Conservation (phyloP, 306 rosid genomes). For the Rosa persica region DNA sequence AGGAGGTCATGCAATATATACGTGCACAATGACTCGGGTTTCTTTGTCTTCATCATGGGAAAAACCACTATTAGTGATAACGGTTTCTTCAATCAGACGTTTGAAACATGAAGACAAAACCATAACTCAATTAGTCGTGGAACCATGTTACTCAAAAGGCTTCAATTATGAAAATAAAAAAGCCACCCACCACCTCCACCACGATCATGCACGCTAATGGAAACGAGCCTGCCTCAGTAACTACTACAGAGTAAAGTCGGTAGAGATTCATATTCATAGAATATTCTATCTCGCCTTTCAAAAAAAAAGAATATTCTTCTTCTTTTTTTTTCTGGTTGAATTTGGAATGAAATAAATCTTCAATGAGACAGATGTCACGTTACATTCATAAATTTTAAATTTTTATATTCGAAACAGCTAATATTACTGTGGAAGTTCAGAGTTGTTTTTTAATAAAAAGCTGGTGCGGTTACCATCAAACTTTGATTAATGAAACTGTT, state of each 20-base stretch:
- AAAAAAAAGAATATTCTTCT: constrained; percentile 2
- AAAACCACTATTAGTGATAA: background rate
- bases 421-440: too few relatives aligned
- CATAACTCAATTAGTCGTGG: background rate
- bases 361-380: too few relatives aligned
- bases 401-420: too few relatives aligned
- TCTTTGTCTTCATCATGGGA: background rate
- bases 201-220: background rate
- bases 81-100: background rate
- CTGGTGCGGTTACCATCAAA: too few relatives aligned
- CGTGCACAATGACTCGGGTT: background rate
- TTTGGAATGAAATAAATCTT: too few relatives aligned
- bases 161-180: background rate
- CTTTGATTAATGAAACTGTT: too few relatives aligned
- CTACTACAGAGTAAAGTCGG: background rate
- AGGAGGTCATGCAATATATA: background rate
- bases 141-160: background rate
- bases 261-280: too few relatives aligned
- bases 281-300: too few relatives aligned
- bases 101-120: background rate
- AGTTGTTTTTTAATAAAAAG: too few relatives aligned
- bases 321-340: background rate
- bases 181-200: background rate
- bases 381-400: too few relatives aligned
- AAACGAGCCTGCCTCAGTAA: background rate